Percentiles rank a stretch among this genome's conserved stretches.
Evolutionary conservation across 805 yeast species (phyloP).

Genomic region (Lipomyces spencermartinsiae): DNA sequence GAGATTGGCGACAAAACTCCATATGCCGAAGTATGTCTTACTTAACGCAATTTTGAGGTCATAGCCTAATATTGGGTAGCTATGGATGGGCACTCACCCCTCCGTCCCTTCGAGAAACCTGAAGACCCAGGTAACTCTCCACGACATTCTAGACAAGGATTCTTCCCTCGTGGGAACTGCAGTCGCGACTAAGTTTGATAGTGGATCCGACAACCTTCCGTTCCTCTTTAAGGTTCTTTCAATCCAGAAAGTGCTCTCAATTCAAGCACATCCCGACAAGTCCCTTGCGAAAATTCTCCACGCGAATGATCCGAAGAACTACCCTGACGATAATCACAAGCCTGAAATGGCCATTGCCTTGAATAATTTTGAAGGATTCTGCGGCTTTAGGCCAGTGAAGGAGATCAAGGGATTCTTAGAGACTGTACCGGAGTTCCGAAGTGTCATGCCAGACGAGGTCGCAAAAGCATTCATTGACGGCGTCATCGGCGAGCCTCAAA

Average conservation of each 20-base stretch:
- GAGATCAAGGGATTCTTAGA: slow-evolving; percentile 73
- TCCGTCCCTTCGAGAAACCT: slow-evolving; percentile 77
- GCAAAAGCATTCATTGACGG: slow-evolving; percentile 46
- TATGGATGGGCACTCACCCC: slow-evolving; percentile 99
- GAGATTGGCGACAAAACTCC: slow-evolving; percentile 76
- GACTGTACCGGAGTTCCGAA: slow-evolving; percentile 76
- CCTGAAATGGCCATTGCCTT: slow-evolving; percentile 99
- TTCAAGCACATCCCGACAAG: slow-evolving; percentile 99
- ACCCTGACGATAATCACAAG: slow-evolving; percentile 95
- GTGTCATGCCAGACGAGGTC: slow-evolving; percentile 69
- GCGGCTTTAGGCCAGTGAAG: slow-evolving; percentile 92
- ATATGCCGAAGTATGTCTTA: slow-evolving; percentile 74
- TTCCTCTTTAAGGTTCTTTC: slow-evolving; percentile 93
- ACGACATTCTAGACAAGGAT: slow-evolving; percentile 71
- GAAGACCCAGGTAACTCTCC: slow-evolving; percentile 62
- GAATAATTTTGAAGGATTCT: slow-evolving; percentile 94
- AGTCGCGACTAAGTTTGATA: slow-evolving; percentile 63
- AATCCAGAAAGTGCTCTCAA: slow-evolving; percentile 72
- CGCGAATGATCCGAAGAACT: slow-evolving; percentile 83
- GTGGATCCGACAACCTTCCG: slow-evolving; percentile 77
- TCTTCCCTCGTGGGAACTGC: slow-evolving; percentile 60
- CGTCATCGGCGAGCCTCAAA: slow-evolving; percentile 47
- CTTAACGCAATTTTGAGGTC: background rate
- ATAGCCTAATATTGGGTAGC: slow-evolving; percentile 35
- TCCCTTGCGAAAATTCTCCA: slow-evolving; percentile 76